Percentiles rank a stretch among this genome's conserved stretches.
Conservation (phyloP, 805 yeast genomes). For the Kazachstania kunashirensis region DNA sequence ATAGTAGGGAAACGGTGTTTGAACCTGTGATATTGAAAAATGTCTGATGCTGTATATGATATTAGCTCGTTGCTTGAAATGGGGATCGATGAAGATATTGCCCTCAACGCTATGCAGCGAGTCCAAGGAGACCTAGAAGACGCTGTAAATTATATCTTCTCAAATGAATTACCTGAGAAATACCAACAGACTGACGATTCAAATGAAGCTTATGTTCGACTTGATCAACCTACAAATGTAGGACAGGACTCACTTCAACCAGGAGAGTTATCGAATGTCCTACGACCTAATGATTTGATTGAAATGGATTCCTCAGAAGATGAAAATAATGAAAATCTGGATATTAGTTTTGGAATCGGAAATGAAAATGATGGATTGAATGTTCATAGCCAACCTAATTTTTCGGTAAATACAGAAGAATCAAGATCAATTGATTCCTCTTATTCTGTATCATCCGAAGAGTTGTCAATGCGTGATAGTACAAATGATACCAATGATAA, state of each 20-base stretch:
- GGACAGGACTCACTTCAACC: background rate
- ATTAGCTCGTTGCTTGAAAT: slow-evolving; percentile 40
- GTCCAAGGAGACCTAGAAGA: slow-evolving; percentile 49
- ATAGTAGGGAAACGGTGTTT: too few species aligned
- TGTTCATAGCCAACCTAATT: too few species aligned
- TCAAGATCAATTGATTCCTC: background rate
- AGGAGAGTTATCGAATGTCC: background rate
- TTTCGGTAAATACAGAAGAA: too few species aligned
- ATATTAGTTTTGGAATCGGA: background rate
- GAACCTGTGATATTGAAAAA: too few species aligned
- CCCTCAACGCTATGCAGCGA: slow-evolving; percentile 50
- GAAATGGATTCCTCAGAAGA: background rate
- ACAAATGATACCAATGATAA: background rate
- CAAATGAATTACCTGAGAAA: slow-evolving; percentile 15
- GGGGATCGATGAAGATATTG: slow-evolving; percentile 60
- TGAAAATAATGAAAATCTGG: too few species aligned
- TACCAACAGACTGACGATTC: background rate
- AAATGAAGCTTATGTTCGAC: background rate
- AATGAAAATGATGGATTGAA: too few species aligned
- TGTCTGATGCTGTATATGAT: too few species aligned
- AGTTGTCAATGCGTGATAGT: too few species aligned
- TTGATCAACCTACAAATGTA: background rate
- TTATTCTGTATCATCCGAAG: background rate
- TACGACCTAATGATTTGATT: background rate
- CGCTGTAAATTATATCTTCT: slow-evolving; percentile 39